Evolutionary conservation across 345 rosid species (phyloP).

Genomic region (Barbarea vulgaris): DNA sequence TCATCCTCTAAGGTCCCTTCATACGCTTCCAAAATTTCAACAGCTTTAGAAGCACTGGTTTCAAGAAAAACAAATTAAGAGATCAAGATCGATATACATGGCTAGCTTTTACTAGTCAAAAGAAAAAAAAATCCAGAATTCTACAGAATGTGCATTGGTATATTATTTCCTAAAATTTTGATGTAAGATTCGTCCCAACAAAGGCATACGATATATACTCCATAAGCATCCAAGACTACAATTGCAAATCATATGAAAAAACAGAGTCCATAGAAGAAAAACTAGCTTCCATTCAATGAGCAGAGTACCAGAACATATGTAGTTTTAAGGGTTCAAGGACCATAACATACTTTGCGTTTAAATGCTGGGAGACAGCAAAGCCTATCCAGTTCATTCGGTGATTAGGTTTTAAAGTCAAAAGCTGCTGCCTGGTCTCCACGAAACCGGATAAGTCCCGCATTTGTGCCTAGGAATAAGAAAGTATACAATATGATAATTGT

Average conservation of each 20-base stretch:
- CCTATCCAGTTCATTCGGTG: conserved; percentile 99
- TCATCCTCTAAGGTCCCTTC: conserved; percentile 99
- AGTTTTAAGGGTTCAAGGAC: conserved; percentile 30
- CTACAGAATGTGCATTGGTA: conserved; percentile 5
- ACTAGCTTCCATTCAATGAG: conserved; percentile 1
- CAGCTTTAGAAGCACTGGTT: conserved; percentile 85
- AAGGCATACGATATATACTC: conserved; percentile 1
- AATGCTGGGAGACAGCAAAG: conserved; percentile 96
- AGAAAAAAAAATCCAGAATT: not conserved
- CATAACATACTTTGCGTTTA: conserved; percentile 71
- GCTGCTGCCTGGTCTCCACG: conserved; percentile 97
- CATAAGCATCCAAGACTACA: not conserved
- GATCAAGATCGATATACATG: not conserved
- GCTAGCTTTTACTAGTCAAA: not conserved
- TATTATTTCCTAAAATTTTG: conserved; percentile 16
- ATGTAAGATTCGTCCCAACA: not conserved
- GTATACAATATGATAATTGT: conserved; percentile 4
- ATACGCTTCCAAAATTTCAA: conserved; percentile 96
- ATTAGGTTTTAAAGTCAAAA: conserved; percentile 90
- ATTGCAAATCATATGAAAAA: conserved; percentile 18
- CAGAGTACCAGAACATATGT: not conserved
- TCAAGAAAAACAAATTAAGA: not conserved
- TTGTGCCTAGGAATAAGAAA: conserved; percentile 71
- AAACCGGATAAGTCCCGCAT: conserved; percentile 97
- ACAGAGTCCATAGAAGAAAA: conserved; percentile 7